Evolutionary conservation across 2,329 filamentous ascomycete genomes (phyloP), one percentile per base, ranked within the genome.

Genomic region (Cyphellophora attinorum): DNA sequence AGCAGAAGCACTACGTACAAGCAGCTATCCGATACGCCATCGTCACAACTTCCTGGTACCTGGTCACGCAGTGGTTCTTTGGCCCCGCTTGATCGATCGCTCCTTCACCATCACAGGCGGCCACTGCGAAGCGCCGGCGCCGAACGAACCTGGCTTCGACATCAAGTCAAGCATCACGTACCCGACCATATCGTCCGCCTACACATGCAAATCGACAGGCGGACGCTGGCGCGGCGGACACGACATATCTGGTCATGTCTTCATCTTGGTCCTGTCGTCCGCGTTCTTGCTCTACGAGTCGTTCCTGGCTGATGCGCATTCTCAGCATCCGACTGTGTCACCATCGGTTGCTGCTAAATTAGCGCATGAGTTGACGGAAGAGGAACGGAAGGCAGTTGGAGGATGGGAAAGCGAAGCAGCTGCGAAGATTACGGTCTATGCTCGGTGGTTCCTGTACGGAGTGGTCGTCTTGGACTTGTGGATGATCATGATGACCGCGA

Each of bases 401-500:
- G 30, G 41, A 15, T 30, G 46, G 54, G 51, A 44, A 54, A 53
- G 32, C 37, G 49, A 34, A 48, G 73, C 37, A 63, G 68, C 3
- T 46, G 71, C 33, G 61, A 69, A 6, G 61, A 61, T 48, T 64
- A 74, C 67, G 62, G 81, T 45, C 72, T 78, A 43, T 60, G 62
- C 51, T 47, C 62, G 48, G 42, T 72, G 55, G 55, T 60, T 66
- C 38, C 57, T 61, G 4, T 59, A 70, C 15, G 69, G 53, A 0
- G 75, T 95, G 16, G 71, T 81, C 12, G 77, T 60, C 0, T 51
- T 95, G 53, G 85, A 80, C 53, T 74, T 79, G 65, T 96, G 91
- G 85, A 98, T 98, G 91, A 60, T 98, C 55, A 68, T 96, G 41
- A 98, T 98, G 91, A 98, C 91, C 27, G 88, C 88, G 3, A 88